phyloP scores from a whole-genome alignment of 495 filamentous ascomycete genomes.

The Rusavskia elegans region DNA sequence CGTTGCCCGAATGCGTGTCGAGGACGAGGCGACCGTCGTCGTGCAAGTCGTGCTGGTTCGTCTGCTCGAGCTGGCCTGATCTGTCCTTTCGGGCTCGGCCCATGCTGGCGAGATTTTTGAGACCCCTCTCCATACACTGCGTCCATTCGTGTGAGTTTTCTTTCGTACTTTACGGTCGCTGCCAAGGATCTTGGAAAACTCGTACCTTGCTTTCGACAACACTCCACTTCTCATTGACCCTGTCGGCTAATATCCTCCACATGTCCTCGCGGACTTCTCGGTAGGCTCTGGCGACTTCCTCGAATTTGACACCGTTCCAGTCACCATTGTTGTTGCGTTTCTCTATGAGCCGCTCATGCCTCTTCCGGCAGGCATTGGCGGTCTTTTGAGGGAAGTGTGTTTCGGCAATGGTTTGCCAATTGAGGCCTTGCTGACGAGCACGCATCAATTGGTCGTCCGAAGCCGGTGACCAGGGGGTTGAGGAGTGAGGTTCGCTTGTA shows the following conservation, averaged over 20 bases:
- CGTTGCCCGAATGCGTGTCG: not conserved
- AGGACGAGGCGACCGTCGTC: not conserved
- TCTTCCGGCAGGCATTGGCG: constrained; percentile 63
- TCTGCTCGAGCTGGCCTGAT: not conserved
- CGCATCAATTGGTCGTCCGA: constrained; percentile 47
- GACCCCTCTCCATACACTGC: constrained; percentile 38
- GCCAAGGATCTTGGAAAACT: not conserved
- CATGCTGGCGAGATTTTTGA: constrained; percentile 29
- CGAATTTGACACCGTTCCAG: constrained; percentile 51
- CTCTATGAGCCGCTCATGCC: constrained; percentile 61
- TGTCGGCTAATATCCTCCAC: constrained; percentile 46
- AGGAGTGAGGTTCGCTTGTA: constrained; percentile 24
- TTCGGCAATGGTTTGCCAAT: constrained; percentile 56
- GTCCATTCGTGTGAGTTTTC: not conserved
- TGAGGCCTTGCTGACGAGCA: constrained; percentile 46
- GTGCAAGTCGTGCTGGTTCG: not conserved
- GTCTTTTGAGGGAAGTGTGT: constrained; percentile 57
- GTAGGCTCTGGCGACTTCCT: constrained; percentile 50
- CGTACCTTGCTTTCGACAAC: constrained; percentile 55
- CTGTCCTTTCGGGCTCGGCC: constrained; percentile 16
- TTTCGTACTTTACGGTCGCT: not conserved
- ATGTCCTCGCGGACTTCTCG: constrained; percentile 53
- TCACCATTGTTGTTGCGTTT: constrained; percentile 38
- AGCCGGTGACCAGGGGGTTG: constrained; percentile 43
- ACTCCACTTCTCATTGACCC: constrained; percentile 53